These are phyloP conservation scores for Sechiopsis laciniata DNA, from an alignment of 306 rosid genomes.

Conservation along the genomic window DNA sequence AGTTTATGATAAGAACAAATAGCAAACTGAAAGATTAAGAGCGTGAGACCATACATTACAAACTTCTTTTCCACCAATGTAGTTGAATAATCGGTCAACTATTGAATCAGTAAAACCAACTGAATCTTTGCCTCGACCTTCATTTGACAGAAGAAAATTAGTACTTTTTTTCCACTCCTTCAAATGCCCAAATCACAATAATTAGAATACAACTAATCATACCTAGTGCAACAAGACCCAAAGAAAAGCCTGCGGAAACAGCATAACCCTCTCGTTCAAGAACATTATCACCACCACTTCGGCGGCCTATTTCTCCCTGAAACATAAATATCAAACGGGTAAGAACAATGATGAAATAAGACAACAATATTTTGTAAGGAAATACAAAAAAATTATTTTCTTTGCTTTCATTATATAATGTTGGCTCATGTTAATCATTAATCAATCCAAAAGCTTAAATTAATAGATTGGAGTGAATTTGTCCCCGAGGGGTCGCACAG, in stretches of 20 bases:
- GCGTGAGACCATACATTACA: slow-evolving; percentile 43
- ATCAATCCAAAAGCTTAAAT: too few species aligned
- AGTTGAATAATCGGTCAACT: slow-evolving; percentile 75
- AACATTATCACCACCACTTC: slow-evolving; percentile 96
- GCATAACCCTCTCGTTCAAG: slow-evolving; percentile 98
- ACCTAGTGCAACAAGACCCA: slow-evolving; percentile 95
- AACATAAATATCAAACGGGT: slow-evolving; percentile 17
- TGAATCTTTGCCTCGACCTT: slow-evolving; percentile 91
- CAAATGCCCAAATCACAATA: slow-evolving; percentile 17
- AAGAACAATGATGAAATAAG: slow-evolving; percentile 10
- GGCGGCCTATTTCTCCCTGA: slow-evolving; percentile 86
- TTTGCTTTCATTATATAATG: background rate
- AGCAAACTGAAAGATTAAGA: slow-evolving; percentile 9
- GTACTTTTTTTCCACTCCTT: background rate
- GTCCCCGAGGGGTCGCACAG: too few species aligned
- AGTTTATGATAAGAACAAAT: background rate
- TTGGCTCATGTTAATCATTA: background rate
- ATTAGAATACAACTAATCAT: slow-evolving; percentile 25
- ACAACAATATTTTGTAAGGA: background rate
- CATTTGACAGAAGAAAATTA: slow-evolving; percentile 34
- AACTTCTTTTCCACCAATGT: slow-evolving; percentile 70
- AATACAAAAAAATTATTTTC: background rate
- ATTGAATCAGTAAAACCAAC: slow-evolving; percentile 69
- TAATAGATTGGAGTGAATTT: too few species aligned
- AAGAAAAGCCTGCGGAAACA: slow-evolving; percentile 93